These are phyloP conservation scores for Heteromeles arbutifolia DNA, from an alignment of 306 rosid genomes.

Conservation along the genomic window DNA sequence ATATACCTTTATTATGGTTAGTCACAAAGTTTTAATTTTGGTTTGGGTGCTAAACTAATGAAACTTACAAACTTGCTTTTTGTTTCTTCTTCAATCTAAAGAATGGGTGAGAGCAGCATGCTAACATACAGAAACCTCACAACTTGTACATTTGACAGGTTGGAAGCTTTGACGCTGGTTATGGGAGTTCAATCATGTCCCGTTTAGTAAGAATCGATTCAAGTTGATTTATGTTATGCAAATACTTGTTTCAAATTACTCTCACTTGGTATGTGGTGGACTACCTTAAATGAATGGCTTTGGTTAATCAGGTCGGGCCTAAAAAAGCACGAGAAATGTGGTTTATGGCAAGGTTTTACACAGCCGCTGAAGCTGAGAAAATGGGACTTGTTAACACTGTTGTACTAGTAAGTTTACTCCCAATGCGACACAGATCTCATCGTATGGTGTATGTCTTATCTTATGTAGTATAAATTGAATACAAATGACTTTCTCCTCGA, in stretches of 20 bases:
- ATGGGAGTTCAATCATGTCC: conserved; percentile 94
- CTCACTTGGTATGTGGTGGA: neutral
- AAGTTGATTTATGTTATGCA: neutral
- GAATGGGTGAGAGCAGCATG: neutral
- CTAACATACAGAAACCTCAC: neutral
- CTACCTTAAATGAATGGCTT: neutral
- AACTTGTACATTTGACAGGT: conserved; percentile 38
- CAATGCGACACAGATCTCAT: neutral
- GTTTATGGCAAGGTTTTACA: conserved; percentile 80
- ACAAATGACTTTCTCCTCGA: neutral
- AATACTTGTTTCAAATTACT: neutral
- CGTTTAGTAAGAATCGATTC: conserved; percentile 53
- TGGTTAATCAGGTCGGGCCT: conserved; percentile 58
- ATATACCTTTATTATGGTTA: neutral
- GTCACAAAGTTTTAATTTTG: neutral
- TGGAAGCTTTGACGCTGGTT: conserved; percentile 98
- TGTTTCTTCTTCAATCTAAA: neutral
- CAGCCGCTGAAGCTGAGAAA: conserved; percentile 83
- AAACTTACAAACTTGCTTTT: neutral
- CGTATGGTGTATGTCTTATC: neutral
- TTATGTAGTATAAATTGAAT: neutral
- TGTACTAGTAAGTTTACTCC: conserved; percentile 55
- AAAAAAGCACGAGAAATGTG: conserved; percentile 91
- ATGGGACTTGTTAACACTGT: conserved; percentile 91
- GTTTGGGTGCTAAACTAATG: neutral